Percentiles rank a stretch among this genome's conserved stretches.
Evolutionary conservation across 2,329 filamentous ascomycete species (phyloP).

Genomic region (Pyricularia sp.): DNA sequence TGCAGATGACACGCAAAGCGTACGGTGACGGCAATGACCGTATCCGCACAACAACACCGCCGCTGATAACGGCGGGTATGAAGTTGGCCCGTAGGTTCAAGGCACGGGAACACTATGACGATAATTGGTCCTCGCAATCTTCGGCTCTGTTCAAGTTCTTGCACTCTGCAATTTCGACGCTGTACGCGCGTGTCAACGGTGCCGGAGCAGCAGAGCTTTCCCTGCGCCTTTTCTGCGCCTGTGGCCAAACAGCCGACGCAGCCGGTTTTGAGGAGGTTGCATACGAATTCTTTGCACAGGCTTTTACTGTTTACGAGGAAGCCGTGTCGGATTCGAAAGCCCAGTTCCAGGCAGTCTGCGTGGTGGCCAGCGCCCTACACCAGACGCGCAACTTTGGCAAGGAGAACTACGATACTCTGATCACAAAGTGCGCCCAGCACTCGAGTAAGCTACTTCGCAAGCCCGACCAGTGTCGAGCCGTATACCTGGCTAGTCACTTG

Average conservation of each 20-base stretch:
- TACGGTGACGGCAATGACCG: conserved; percentile 90
- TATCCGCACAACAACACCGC: conserved; percentile 90
- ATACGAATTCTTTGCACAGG: conserved; percentile 97
- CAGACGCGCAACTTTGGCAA: conserved; percentile 84
- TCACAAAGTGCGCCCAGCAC: conserved; percentile 94
- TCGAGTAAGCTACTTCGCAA: conserved; percentile 96
- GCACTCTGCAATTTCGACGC: conserved; percentile 74
- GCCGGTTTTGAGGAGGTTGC: conserved; percentile 90
- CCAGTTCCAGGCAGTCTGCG: conserved; percentile 95
- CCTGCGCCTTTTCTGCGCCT: conserved; percentile 81
- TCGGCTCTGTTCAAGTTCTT: conserved; percentile 92
- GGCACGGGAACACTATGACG: conserved; percentile 71
- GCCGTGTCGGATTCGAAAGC: conserved; percentile 90
- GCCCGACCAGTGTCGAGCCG: conserved; percentile 92
- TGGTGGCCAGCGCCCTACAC: conserved; percentile 83
- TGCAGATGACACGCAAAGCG: conserved; percentile 79
- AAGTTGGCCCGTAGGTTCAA: conserved; percentile 87
- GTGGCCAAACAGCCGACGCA: conserved; percentile 87
- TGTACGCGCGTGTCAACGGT: conserved; percentile 76
- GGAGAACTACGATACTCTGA: conserved; percentile 97
- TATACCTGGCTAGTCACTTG: conserved; percentile 91
- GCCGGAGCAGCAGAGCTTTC: conserved; percentile 77
- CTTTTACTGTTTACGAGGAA: conserved; percentile 97
- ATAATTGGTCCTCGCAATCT: conserved; percentile 53
- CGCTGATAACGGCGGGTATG: conserved; percentile 80